These are phyloP conservation scores for Brassica balearica DNA, from an alignment of 441 rosid genomes.

Conservation along the genomic window DNA sequence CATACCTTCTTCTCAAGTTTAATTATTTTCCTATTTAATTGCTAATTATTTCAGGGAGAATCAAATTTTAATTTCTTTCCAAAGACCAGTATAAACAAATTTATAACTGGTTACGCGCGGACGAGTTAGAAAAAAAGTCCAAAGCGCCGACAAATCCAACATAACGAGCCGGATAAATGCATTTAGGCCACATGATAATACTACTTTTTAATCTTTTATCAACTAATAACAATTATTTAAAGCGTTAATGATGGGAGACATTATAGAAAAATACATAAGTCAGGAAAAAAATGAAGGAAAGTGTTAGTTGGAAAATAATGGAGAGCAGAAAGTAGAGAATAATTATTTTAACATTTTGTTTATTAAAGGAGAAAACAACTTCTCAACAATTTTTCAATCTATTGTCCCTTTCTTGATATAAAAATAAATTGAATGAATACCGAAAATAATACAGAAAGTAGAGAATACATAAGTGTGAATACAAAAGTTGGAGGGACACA, in stretches of 20 bases:
- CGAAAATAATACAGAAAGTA: background rate
- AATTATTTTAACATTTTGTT: conserved; percentile 25
- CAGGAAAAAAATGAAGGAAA: background rate
- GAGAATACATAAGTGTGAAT: background rate
- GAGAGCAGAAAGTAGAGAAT: conserved; percentile 38
- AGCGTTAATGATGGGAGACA: conserved; percentile 1
- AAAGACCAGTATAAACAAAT: background rate
- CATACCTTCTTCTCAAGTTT: conserved; percentile 36
- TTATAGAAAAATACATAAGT: conserved; percentile 22
- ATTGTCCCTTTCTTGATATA: conserved; percentile 32
- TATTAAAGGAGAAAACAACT: conserved; percentile 40
- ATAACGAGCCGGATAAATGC: conserved; percentile 24
- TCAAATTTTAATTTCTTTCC: conserved; percentile 11
- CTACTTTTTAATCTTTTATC: no score
- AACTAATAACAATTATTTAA: conserved; percentile 5
- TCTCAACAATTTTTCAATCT: conserved; percentile 32
- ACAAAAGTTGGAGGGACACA: conserved; percentile 37
- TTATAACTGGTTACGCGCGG: background rate
- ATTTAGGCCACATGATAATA: conserved; percentile 16
- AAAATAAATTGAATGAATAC: background rate
- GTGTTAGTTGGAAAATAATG: conserved; percentile 35
- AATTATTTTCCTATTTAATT: background rate
- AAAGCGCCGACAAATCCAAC: conserved; percentile 28
- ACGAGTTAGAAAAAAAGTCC: background rate
- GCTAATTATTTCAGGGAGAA: background rate